phyloP scores from a whole-genome alignment of 2,329 filamentous ascomycete genomes.

The Calonectria hongkongensis region DNA sequence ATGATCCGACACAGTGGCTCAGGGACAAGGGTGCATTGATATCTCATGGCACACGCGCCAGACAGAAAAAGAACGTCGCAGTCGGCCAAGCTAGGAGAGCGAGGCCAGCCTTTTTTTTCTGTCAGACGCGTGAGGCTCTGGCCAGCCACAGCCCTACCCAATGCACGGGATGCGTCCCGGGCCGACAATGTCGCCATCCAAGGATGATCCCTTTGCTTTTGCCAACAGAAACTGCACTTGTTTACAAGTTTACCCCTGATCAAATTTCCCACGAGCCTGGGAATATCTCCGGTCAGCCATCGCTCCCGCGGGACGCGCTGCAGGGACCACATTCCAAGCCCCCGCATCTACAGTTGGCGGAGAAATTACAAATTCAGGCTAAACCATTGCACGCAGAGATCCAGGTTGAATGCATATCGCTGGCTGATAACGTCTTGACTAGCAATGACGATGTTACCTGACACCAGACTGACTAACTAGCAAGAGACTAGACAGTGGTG shows the following conservation, averaged over 20 bases:
- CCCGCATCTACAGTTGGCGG: neutral
- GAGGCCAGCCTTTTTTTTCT: neutral
- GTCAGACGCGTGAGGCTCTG: neutral
- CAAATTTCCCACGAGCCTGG: neutral
- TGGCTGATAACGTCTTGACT: constrained; percentile 10
- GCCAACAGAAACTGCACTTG: neutral
- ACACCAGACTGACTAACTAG: constrained; percentile 24
- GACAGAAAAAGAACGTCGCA: neutral
- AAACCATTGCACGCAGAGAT: neutral
- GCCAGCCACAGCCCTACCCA: neutral
- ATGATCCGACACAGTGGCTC: neutral
- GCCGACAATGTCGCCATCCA: neutral
- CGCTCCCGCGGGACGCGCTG: neutral
- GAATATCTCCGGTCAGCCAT: neutral
- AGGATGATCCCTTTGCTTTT: neutral
- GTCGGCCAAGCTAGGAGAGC: neutral
- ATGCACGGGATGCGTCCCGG: neutral
- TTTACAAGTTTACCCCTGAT: neutral
- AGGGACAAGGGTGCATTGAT: neutral
- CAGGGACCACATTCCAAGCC: no score
- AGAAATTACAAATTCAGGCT: constrained; percentile 31
- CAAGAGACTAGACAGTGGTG: constrained; percentile 6
- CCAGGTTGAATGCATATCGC: neutral
- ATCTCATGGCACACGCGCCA: neutral
- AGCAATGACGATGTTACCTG: constrained; percentile 18